Conservation (phyloP, 768 basidiomycete genomes). For the Cystofilobasidium macerans region DNA sequence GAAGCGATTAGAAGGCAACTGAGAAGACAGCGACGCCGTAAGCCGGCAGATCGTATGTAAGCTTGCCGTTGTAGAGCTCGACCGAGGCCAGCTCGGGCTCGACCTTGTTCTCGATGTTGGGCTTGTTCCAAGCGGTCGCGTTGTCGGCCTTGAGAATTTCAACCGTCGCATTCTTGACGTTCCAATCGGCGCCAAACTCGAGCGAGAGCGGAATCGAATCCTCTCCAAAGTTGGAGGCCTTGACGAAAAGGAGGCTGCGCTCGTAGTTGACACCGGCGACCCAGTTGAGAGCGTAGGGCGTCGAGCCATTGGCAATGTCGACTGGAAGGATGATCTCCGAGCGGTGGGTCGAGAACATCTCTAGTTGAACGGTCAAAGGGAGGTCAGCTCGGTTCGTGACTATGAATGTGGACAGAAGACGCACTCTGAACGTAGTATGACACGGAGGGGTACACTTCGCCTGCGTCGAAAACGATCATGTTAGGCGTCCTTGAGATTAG, state of each 20-base stretch:
- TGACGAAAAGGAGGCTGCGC: background rate
- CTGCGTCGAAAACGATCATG: conserved; percentile 52
- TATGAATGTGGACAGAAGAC: background rate
- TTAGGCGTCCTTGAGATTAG: conserved; percentile 37
- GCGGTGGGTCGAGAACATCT: conserved; percentile 17
- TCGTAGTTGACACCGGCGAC: conserved; percentile 1
- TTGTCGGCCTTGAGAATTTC: background rate
- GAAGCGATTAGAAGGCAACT: background rate
- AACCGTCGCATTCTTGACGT: conserved; percentile 6
- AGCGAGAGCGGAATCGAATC: background rate
- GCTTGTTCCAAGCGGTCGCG: background rate
- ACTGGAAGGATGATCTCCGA: conserved; percentile 6
- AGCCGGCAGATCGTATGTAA: background rate
- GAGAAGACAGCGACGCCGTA: conserved; percentile 1
- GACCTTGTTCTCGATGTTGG: background rate
- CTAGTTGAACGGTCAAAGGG: background rate
- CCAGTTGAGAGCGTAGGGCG: conserved; percentile 2
- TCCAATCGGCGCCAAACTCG: conserved; percentile 2
- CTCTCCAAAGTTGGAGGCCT: conserved; percentile 6
- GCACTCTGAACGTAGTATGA: conserved; percentile 57
- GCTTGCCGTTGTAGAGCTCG: background rate
- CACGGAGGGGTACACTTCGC: conserved; percentile 49
- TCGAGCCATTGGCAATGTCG: background rate
- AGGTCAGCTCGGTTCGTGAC: no score
- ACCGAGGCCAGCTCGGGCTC: background rate